Percentiles rank a stretch among this genome's conserved stretches.
Conservation (phyloP, 805 yeast genomes). For the Wickerhamomyces ciferrii region DNA sequence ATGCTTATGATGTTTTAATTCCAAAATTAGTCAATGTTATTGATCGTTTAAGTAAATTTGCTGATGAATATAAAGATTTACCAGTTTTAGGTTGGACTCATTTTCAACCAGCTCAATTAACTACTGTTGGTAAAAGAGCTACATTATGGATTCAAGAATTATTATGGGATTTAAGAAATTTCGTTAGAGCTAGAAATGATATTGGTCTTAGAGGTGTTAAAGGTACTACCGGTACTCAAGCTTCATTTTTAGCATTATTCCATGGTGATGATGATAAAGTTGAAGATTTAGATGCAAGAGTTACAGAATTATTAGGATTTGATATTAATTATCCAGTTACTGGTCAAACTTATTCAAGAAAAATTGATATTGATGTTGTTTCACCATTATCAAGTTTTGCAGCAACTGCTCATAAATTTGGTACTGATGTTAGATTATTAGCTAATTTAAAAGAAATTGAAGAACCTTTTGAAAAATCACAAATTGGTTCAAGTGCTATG, state of each 20-base stretch:
- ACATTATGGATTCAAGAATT: slow-evolving; percentile 97
- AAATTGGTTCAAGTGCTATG: slow-evolving; percentile 98
- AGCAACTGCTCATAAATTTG: slow-evolving; percentile 95
- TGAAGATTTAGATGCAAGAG: slow-evolving; percentile 86
- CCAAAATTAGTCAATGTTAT: slow-evolving; percentile 96
- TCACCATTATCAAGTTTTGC: slow-evolving; percentile 93
- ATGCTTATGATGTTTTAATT: slow-evolving; percentile 88
- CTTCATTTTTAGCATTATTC: slow-evolving; percentile 89
- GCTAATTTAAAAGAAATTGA: slow-evolving; percentile 97
- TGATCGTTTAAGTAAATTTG: slow-evolving; percentile 82
- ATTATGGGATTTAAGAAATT: slow-evolving; percentile 95
- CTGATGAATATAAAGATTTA: slow-evolving; percentile 86
- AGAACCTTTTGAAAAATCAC: slow-evolving; percentile 98
- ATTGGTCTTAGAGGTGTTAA: slow-evolving; percentile 96
- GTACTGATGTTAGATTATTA: slow-evolving; percentile 91
- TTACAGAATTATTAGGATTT: slow-evolving; percentile 89
- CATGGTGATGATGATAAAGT: slow-evolving; percentile 97
- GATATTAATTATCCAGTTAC: slow-evolving; percentile 96
- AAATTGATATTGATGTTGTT: slow-evolving; percentile 91
- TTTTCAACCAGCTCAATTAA: slow-evolving; percentile 98
- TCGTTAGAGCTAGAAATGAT: slow-evolving; percentile 94
- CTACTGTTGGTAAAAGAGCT: slow-evolving; percentile 98
- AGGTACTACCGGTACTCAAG: slow-evolving; percentile 99
- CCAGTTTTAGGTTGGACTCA: slow-evolving; percentile 99
- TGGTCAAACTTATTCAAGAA: slow-evolving; percentile 98